Evolutionary conservation across 768 basidiomycete species (phyloP), one percentile per base, ranked within the genome.

Genomic region (Ramaria rubella): DNA sequence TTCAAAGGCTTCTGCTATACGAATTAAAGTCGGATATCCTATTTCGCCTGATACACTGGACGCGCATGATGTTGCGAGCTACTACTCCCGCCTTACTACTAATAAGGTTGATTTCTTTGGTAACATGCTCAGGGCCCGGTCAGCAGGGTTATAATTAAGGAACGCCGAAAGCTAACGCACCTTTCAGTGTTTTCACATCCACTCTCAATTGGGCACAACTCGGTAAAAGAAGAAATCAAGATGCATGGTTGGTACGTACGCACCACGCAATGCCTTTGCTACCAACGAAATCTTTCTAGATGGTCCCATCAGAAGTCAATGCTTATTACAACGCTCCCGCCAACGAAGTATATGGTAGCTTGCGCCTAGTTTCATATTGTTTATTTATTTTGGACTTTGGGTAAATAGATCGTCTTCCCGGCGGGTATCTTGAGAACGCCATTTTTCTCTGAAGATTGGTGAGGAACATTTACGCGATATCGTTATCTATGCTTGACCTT

Each of bases 361-460:
- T 4, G 24, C 36, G 30, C 7, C 17, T 17, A 48, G n/a, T 19
- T 14, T 3, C 8, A 48, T 42, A 38, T 49, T 52, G 24, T 24
- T 42, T 8, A 19, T 17, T 57, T 30, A 36, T 31, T 23, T 30
- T 23, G 36, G 29, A 31, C 24, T n/a, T 52, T n/a, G 36, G 11
- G 30, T 17, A 59, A 49, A 27, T 55, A 90, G 86, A 93, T 94
- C 51, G 90, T 93, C 21, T 97, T 99, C 74, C 94, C 96, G 8
- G 95, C 96, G 21, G 96, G 96, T 24, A 94, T 98, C 64, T 72
- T 98, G 17, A 91, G 86, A 60, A 86, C 90, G 1, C 94, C 94
- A 0, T 97, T 94, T 80, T 97, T 94, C 76, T 81, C 80, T 4
- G 74, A 80, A 52, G 75, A 82, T 55, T 95, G 92, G 88, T 88